Evolutionary conservation across 768 basidiomycete genomes (phyloP).

Genomic region (Mycena galopus): DNA sequence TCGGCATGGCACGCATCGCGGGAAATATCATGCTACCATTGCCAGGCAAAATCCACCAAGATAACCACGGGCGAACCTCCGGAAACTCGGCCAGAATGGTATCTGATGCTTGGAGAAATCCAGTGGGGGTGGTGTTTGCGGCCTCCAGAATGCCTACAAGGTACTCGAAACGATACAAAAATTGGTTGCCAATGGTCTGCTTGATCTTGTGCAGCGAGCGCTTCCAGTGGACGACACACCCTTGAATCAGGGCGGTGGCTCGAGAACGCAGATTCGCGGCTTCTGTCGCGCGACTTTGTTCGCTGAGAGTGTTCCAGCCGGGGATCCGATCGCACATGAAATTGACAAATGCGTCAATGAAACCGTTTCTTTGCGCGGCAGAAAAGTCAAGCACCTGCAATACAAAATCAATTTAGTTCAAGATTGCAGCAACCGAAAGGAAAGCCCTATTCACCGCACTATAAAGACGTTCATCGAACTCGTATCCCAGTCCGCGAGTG

Average conservation of each 20-base stretch:
- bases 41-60: constrained; percentile 28
- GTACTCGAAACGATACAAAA: constrained; percentile 5
- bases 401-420: neutral
- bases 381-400: constrained; percentile 26
- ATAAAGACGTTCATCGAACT: constrained; percentile 11
- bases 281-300: no score
- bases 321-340: constrained; percentile 14
- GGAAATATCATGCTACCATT: constrained; percentile 28
- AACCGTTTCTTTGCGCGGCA: constrained; percentile 9
- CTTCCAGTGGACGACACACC: constrained; percentile 19
- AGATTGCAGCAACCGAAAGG: neutral
- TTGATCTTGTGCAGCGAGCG: constrained; percentile 17
- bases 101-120: constrained; percentile 6
- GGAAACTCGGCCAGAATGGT: constrained; percentile 2
- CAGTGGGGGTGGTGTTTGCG: neutral
- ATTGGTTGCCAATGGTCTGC: neutral
- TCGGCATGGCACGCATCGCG: constrained; percentile 13
- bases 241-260: constrained; percentile 1
- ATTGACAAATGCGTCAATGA: constrained; percentile 4
- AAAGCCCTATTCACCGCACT: neutral
- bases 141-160: constrained; percentile 11
- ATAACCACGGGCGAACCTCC: no score
- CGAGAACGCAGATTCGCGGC: neutral
- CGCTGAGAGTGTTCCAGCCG: constrained; percentile 18
- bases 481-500: constrained; percentile 5